Evolutionary conservation across 257 asterid genomes (phyloP), one percentile per base, ranked within the genome.

Genomic region (Gentiana macrophylla): DNA sequence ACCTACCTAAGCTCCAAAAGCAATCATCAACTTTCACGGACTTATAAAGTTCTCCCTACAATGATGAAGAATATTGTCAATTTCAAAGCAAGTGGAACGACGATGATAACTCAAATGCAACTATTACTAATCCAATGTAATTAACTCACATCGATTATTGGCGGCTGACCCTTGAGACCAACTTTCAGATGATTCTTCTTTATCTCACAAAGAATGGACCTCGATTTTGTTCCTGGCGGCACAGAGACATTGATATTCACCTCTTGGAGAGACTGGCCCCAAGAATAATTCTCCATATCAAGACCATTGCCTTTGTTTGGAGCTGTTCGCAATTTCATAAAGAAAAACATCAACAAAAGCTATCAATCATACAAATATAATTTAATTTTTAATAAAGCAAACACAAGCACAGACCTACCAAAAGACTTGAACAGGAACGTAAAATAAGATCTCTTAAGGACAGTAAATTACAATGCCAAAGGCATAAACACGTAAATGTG

Each of bases 171-270:
- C 71, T 77, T 80, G 12, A 77, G 67, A n/a, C 87, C 90, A 61
- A 80, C 82, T 73, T 75, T 83, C 24, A 86, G 35, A 46, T 61
- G 81, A 11, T 72, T 75, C 62, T 74, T 83, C 79, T 86, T 79
- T 51, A 86, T 77, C 55, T 80, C 84, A 53, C 83, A 71, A 9
- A 37, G n/a, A 35, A 83, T 56, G 49, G 64, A 66, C 49, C 83
- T 72, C 4, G 80, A 75, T 65, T 79, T 80, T 49, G 84, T 79
- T 46, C 95, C 94, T 46, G 74, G 57, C 52, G 96, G 89, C 36
- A 76, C 63, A 6, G 68, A 49, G 12, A 76, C 44, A 46, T 37
- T 60, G 8, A 72, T 60, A 4, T 60, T 68, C 15, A 65, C 61
- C 50, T 75, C 71, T 56, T 62, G 73, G 35, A 75, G 71, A 11